phyloP scores from a whole-genome alignment of 2,329 filamentous ascomycete genomes.

The Ascochyta clinopodiicola region DNA sequence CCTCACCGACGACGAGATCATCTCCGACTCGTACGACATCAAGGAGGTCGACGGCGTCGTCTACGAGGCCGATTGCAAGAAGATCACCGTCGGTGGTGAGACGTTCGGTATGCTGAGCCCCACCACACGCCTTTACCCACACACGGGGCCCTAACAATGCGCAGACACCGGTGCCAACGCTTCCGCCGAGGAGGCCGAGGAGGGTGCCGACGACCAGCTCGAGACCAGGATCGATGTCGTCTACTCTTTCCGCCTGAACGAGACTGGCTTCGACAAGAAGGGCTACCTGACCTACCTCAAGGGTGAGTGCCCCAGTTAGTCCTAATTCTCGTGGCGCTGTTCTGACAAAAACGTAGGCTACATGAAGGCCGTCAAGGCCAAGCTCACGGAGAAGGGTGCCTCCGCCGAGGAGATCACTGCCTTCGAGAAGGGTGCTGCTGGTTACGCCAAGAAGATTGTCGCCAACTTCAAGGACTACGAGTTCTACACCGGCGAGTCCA shows the following conservation, averaged over 20 bases:
- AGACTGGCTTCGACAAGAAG: constrained; percentile 86
- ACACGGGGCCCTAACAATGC: constrained; percentile 7
- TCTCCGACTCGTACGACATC: constrained; percentile 92
- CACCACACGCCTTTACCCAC: not conserved
- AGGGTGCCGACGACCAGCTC: constrained; percentile 72
- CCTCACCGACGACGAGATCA: constrained; percentile 88
- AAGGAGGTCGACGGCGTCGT: constrained; percentile 79
- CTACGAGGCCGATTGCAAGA: constrained; percentile 91
- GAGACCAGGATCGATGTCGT: constrained; percentile 91
- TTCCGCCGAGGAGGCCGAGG: constrained; percentile 87
- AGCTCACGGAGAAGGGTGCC: constrained; percentile 66
- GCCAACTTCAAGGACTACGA: constrained; percentile 95
- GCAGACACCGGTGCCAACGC: constrained; percentile 92
- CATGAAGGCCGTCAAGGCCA: constrained; percentile 90
- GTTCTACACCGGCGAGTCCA: constrained; percentile 89
- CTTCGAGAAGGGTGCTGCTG: constrained; percentile 79
- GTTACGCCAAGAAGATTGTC: constrained; percentile 82
- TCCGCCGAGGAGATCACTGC: constrained; percentile 66
- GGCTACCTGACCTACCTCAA: constrained; percentile 83
- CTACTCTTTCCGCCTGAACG: constrained; percentile 86
- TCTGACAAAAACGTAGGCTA: constrained; percentile 64
- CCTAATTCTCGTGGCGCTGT: not conserved
- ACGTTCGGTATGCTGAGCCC: constrained; percentile 64
- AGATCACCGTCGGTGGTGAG: constrained; percentile 81
- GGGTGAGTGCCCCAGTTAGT: constrained; percentile 59